phyloP scores from a whole-genome alignment of 2,329 filamentous ascomycete species.

The Byssoonygena ceratinophila region DNA sequence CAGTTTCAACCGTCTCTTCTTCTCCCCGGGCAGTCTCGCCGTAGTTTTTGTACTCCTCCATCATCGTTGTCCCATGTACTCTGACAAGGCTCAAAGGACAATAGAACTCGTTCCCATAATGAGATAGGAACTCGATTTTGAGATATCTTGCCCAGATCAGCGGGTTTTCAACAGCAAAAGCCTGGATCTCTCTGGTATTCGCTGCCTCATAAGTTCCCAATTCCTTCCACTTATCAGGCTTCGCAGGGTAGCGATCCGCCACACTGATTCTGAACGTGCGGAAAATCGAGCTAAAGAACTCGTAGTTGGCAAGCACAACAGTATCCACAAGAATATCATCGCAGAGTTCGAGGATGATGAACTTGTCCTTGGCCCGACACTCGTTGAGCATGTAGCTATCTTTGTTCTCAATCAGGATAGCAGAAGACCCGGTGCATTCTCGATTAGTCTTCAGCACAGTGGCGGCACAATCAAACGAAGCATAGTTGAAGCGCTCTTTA shows the following conservation, averaged over 20 bases:
- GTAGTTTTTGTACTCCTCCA: conserved; percentile 87
- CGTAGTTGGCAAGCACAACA: conserved; percentile 92
- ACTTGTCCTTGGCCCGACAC: conserved; percentile 78
- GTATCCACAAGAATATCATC: conserved; percentile 83
- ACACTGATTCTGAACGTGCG: conserved; percentile 83
- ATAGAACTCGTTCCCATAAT: conserved; percentile 95
- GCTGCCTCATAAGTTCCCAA: conserved; percentile 80
- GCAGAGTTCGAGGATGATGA: conserved; percentile 86
- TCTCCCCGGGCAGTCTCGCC: conserved; percentile 54
- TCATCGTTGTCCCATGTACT: conserved; percentile 85
- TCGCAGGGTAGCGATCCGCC: conserved; percentile 88
- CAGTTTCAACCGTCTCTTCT: conserved; percentile 49
- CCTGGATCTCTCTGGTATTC: conserved; percentile 87
- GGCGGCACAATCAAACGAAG: conserved; percentile 92
- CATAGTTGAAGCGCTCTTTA: conserved; percentile 95
- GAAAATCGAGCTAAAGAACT: conserved; percentile 98
- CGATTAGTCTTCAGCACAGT: conserved; percentile 83
- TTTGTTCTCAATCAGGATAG: conserved; percentile 90
- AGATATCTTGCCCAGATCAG: conserved; percentile 93
- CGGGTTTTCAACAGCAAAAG: conserved; percentile 87
- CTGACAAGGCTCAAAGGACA: conserved; percentile 84
- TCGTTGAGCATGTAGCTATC: conserved; percentile 97
- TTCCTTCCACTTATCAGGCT: conserved; percentile 81
- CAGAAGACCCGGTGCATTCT: conserved; percentile 75
- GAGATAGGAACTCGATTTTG: conserved; percentile 78